These are phyloP conservation scores for Forsythia viridissima DNA, from an alignment of 257 asterid genomes.

Conservation along the genomic window DNA sequence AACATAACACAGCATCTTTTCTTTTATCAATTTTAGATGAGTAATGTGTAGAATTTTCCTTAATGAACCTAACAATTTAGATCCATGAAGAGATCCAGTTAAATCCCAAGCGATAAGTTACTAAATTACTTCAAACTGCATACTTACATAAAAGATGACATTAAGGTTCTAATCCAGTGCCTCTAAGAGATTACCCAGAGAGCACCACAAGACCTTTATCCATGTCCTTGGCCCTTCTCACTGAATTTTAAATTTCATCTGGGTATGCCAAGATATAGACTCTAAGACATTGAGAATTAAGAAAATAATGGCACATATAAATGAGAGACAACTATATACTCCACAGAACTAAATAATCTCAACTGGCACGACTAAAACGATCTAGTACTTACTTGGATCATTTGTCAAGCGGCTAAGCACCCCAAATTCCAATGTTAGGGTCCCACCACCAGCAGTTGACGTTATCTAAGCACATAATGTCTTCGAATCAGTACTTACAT, in stretches of 20 bases:
- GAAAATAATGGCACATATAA: not conserved
- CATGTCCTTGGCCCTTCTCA: not conserved
- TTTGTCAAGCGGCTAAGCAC: conserved; percentile 94
- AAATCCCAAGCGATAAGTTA: not conserved
- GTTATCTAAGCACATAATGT: conserved; percentile 64
- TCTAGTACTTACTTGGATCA: conserved; percentile 67
- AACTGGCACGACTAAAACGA: conserved; percentile 2
- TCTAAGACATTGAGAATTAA: not conserved
- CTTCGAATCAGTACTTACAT: conserved; percentile 20
- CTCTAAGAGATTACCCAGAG: not conserved
- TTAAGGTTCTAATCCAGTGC: not conserved
- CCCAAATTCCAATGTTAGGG: conserved; percentile 93
- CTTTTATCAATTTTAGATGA: not conserved
- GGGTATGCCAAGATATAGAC: not conserved
- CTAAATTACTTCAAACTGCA: not conserved
- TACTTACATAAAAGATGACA: not conserved
- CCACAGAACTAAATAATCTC: not conserved
- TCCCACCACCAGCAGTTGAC: conserved; percentile 99
- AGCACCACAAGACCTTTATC: not conserved
- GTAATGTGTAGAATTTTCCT: not conserved
- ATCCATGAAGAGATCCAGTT: not conserved
- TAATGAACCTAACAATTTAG: not conserved
- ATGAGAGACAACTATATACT: not conserved
- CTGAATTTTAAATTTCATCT: not conserved
- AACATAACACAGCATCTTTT: not conserved